phyloP scores from a whole-genome alignment of 306 rosid genomes.

The Sindora glabra region DNA sequence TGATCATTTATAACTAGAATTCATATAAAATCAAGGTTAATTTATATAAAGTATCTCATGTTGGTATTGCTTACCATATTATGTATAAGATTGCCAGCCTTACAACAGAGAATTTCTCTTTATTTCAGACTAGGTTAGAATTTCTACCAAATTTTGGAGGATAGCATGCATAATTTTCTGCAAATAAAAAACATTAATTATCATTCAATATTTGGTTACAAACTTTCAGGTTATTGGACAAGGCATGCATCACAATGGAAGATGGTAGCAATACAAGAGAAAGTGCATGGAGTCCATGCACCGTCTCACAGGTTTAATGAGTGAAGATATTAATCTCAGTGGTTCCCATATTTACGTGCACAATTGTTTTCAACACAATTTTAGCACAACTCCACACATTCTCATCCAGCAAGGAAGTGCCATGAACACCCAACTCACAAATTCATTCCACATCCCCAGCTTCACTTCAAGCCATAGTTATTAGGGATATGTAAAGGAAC shows the following conservation, averaged over 20 bases:
- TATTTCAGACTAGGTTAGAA: too few relatives aligned
- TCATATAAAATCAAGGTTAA: too few relatives aligned
- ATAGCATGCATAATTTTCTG: not conserved
- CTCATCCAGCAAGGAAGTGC: slow-evolving; percentile 85
- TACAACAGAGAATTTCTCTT: too few relatives aligned
- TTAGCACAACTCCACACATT: slow-evolving; percentile 96
- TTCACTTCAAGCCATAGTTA: too few relatives aligned
- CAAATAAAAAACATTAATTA: not conserved
- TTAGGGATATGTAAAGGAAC: too few relatives aligned
- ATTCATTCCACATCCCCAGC: slow-evolving; percentile 79
- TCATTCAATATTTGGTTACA: too few relatives aligned
- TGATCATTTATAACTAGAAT: too few relatives aligned
- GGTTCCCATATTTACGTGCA: slow-evolving; percentile 86
- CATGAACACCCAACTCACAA: slow-evolving; percentile 65
- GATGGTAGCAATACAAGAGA: slow-evolving; percentile 44
- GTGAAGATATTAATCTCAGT: slow-evolving; percentile 68
- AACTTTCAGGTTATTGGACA: slow-evolving; percentile 68
- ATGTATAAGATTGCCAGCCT: too few relatives aligned
- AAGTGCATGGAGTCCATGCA: slow-evolving; percentile 79
- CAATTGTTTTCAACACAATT: slow-evolving; percentile 91
- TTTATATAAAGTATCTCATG: too few relatives aligned
- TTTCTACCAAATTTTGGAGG: too few relatives aligned
- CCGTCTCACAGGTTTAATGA: slow-evolving; percentile 59
- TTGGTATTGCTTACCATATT: too few relatives aligned
- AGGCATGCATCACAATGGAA: slow-evolving; percentile 60